phyloP scores from a whole-genome alignment of 2,329 filamentous ascomycete genomes.

The Ambrosiella xylebori region DNA sequence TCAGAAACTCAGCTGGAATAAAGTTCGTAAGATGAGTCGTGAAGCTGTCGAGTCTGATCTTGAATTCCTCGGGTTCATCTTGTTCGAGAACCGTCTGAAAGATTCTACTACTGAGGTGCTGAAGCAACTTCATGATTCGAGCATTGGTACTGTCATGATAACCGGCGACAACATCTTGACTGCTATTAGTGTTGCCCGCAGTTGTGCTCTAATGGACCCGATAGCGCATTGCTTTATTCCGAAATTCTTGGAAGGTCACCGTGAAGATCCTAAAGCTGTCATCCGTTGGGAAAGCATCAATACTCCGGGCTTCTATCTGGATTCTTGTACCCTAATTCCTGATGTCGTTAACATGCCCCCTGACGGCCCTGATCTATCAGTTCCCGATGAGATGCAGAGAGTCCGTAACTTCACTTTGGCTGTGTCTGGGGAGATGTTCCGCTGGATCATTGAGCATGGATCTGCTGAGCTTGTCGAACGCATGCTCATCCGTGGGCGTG shows the following conservation, averaged over 20 bases:
- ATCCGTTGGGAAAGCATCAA: constrained; percentile 93
- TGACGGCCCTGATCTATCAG: constrained; percentile 55
- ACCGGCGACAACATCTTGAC: constrained; percentile 97
- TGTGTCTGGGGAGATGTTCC: constrained; percentile 82
- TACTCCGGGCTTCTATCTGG: constrained; percentile 48
- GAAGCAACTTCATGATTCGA: constrained; percentile 62
- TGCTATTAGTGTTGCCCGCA: constrained; percentile 83
- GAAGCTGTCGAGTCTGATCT: constrained; percentile 68
- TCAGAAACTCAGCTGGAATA: constrained; percentile 77
- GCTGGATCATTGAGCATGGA: constrained; percentile 89
- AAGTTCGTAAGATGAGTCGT: constrained; percentile 84
- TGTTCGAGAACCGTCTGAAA: constrained; percentile 98
- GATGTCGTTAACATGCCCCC: constrained; percentile 53
- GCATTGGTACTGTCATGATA: constrained; percentile 86
- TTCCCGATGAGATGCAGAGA: constrained; percentile 71
- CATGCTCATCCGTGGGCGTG: constrained; percentile 81
- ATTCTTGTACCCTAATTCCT: constrained; percentile 52
- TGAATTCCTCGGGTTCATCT: constrained; percentile 87
- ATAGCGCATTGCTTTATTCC: constrained; percentile 85
- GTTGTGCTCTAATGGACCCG: constrained; percentile 67
- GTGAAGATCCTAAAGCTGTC: constrained; percentile 31
- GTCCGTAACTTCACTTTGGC: constrained; percentile 76
- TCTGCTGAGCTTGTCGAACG: constrained; percentile 61
- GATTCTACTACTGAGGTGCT: constrained; percentile 67
- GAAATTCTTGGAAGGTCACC: constrained; percentile 55